These are phyloP conservation scores for Ganoderma meredithae DNA, from an alignment of 1,284 basidiomycete genomes.

Conservation along the genomic window DNA sequence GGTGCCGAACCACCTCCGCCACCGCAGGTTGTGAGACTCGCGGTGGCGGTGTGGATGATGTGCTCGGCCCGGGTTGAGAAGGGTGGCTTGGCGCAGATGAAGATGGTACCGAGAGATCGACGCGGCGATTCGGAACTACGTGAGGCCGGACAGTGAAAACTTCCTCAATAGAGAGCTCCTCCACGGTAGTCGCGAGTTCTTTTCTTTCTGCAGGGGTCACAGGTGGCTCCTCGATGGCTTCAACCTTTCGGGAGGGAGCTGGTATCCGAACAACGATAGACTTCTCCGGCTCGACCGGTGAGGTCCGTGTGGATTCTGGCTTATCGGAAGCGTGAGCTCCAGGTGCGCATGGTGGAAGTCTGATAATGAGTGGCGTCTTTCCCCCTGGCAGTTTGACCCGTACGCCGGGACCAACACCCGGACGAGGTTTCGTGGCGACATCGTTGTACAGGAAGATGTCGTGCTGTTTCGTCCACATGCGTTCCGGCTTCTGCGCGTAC, in stretches of 20 bases:
- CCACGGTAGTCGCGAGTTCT: constrained; percentile 42
- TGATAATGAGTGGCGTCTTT: constrained; percentile 41
- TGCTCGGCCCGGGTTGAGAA: neutral
- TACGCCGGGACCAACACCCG: constrained; percentile 58
- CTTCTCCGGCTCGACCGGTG: constrained; percentile 51
- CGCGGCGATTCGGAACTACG: constrained; percentile 41
- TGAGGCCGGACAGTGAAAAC: constrained; percentile 63
- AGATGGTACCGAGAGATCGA: constrained; percentile 24
- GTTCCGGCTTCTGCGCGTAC: constrained; percentile 78
- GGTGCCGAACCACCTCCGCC: constrained; percentile 37
- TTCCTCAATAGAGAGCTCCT: constrained; percentile 57
- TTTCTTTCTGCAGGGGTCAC: constrained; percentile 29
- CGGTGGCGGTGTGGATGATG: constrained; percentile 3
- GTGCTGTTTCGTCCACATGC: constrained; percentile 80
- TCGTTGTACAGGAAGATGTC: constrained; percentile 76
- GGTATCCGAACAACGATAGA: constrained; percentile 64
- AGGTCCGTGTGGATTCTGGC: constrained; percentile 19
- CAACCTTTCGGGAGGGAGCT: constrained; percentile 44
- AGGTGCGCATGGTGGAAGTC: constrained; percentile 35
- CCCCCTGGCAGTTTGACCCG: constrained; percentile 68
- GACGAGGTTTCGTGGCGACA: constrained; percentile 59
- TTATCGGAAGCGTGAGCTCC: constrained; percentile 20
- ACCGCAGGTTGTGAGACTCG: constrained; percentile 1
- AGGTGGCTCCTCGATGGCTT: constrained; percentile 28
- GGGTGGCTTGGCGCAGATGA: constrained; percentile 1